Percentiles rank a stretch among this genome's conserved stretches.
Evolutionary conservation across 306 rosid species (phyloP).

Genomic region (Delonix regia): DNA sequence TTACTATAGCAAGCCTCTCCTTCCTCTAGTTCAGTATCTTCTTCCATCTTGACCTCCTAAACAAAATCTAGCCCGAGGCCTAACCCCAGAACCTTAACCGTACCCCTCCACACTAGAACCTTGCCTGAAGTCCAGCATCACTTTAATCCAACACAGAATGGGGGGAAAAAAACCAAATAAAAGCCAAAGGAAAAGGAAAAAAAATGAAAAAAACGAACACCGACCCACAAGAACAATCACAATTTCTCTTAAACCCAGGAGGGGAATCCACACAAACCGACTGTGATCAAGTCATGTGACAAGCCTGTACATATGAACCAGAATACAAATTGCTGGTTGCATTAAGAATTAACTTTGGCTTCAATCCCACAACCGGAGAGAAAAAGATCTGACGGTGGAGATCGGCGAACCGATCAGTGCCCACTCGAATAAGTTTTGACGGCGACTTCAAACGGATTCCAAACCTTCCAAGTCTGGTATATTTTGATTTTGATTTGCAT

Average conservation of each 20-base stretch:
- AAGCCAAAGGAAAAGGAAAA: too few relatives aligned
- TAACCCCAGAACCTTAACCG: slow-evolving; percentile 51
- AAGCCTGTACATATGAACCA: slow-evolving; percentile 41
- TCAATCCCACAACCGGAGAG: slow-evolving; percentile 31
- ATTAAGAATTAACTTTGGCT: slow-evolving; percentile 26
- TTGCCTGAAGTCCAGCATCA: slow-evolving; percentile 86
- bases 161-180: not conserved
- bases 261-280: slow-evolving; percentile 38
- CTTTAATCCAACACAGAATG: slow-evolving; percentile 39
- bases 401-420: slow-evolving; percentile 49
- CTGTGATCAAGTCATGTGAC: slow-evolving; percentile 35
- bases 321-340: slow-evolving; percentile 43
- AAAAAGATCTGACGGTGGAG: slow-evolving; percentile 34
- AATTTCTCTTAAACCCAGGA: slow-evolving; percentile 52
- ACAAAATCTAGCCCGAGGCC: slow-evolving; percentile 44
- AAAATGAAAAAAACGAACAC: slow-evolving; percentile 32
- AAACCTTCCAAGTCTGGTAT: slow-evolving; percentile 38
- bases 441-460: slow-evolving; percentile 57
- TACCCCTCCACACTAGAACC: slow-evolving; percentile 44
- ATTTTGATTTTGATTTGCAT: slow-evolving; percentile 33
- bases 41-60: slow-evolving; percentile 51
- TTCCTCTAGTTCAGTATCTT: slow-evolving; percentile 67
- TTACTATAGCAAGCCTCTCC: slow-evolving; percentile 71
- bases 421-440: slow-evolving; percentile 42
- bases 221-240: slow-evolving; percentile 45